Conservation (phyloP, 2,329 filamentous ascomycete species). For the Penicillium sp. region DNA sequence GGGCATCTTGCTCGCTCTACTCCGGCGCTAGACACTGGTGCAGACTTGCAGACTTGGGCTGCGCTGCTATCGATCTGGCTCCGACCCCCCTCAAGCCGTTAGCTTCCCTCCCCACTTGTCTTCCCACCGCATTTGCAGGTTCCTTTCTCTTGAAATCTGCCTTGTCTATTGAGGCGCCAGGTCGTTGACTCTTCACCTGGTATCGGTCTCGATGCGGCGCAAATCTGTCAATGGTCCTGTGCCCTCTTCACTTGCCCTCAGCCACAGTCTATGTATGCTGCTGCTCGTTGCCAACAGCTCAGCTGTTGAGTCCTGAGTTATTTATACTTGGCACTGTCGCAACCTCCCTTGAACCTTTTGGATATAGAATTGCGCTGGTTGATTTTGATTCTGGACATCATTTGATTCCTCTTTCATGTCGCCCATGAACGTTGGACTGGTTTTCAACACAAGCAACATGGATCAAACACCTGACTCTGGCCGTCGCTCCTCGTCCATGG, state of each 20-base stretch:
- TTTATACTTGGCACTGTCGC: conserved; percentile 25
- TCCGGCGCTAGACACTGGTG: conserved; percentile 33
- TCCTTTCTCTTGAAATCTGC: conserved; percentile 31
- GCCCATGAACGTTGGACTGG: conserved; percentile 3
- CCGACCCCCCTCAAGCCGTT: conserved; percentile 21
- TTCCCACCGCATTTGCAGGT: conserved; percentile 28
- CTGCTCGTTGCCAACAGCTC: conserved; percentile 21
- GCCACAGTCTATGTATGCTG: conserved; percentile 30
- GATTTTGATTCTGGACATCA: conserved; percentile 3
- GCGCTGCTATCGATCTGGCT: conserved; percentile 29
- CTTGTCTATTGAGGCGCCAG: conserved; percentile 35
- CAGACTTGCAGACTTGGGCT: conserved; percentile 31
- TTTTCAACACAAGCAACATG: conserved; percentile 13
- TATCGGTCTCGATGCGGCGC: conserved; percentile 27
- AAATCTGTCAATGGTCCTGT: conserved; percentile 28
- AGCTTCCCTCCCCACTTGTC: conserved; percentile 15
- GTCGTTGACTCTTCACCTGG: conserved; percentile 25
- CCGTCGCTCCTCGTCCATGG: conserved; percentile 8
- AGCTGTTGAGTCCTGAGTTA: conserved; percentile 25
- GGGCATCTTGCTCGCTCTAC: conserved; percentile 22
- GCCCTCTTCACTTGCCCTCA: conserved; percentile 25
- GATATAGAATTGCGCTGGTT: conserved; percentile 15
- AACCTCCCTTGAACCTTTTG: conserved; percentile 5
- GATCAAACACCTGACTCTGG: conserved; percentile 7
- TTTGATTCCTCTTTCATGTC: background rate